Conservation (phyloP, 805 yeast species). For the Yamadazyma sp. region DNA sequence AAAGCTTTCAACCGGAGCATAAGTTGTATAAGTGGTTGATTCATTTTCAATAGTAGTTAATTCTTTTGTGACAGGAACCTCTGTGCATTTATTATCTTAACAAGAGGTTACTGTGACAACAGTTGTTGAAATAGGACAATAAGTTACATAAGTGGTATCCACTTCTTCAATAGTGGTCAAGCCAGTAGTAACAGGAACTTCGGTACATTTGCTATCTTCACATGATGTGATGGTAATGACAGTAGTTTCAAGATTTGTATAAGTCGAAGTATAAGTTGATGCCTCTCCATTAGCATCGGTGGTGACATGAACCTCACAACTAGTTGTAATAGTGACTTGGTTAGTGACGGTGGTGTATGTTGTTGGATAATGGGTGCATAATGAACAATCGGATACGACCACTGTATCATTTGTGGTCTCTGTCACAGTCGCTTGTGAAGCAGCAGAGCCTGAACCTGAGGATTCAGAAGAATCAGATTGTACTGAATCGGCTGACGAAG, state of each 20-base stretch:
- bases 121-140: slow-evolving; percentile 22
- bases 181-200: not conserved
- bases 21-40: slow-evolving; percentile 27
- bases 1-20: slow-evolving; percentile 21
- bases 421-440: not conserved
- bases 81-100: slow-evolving; percentile 25
- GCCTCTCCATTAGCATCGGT: slow-evolving; percentile 7
- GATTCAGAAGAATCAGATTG: slow-evolving; percentile 15
- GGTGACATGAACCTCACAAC: slow-evolving; percentile 13
- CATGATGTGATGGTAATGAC: slow-evolving; percentile 37
- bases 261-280: slow-evolving; percentile 9
- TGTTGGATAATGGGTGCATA: slow-evolving; percentile 11
- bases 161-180: not conserved
- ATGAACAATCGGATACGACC: slow-evolving; percentile 9
- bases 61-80: slow-evolving; percentile 30
- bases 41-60: slow-evolving; percentile 27
- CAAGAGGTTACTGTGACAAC: slow-evolving; percentile 36
- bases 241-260: slow-evolving; percentile 18
- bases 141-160: too few species aligned
- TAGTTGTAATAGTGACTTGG: slow-evolving; percentile 7
- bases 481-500: slow-evolving; percentile 19
- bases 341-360: slow-evolving; percentile 8
- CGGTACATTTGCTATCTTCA: slow-evolving; percentile 12
- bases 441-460: slow-evolving; percentile 1
- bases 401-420: slow-evolving; percentile 1